Percentiles rank a stretch among this genome's conserved stretches.
phyloP scores from a whole-genome alignment of 2,329 filamentous ascomycete species.

The Microcyclospora tardicrescens region DNA sequence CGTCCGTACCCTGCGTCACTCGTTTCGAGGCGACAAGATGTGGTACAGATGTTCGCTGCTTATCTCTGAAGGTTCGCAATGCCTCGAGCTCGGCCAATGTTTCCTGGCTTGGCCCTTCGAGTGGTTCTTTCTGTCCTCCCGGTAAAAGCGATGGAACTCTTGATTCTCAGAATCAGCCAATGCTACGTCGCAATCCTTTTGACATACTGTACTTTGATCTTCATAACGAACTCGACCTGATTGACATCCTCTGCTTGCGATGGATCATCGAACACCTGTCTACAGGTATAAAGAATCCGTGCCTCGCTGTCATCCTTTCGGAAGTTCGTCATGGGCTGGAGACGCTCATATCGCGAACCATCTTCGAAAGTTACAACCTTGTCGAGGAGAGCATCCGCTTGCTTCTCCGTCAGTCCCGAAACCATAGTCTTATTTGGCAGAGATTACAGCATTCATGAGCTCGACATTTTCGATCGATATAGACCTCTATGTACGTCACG shows the following conservation, averaged over 20 bases:
- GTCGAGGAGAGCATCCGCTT: neutral
- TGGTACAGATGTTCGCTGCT: conserved; percentile 9
- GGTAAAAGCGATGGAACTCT: conserved; percentile 15
- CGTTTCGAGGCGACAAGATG: conserved; percentile 14
- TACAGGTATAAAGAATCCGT: conserved; percentile 17
- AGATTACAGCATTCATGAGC: no score
- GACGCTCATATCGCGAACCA: conserved; percentile 6
- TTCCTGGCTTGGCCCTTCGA: conserved; percentile 13
- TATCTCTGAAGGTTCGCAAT: conserved; percentile 11
- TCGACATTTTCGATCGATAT: no score
- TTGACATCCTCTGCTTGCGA: neutral
- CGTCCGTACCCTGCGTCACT: conserved; percentile 9
- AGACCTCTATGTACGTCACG: no score
- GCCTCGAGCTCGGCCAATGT: conserved; percentile 17
- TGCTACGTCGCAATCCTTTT: neutral
- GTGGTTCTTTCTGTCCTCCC: conserved; percentile 11
- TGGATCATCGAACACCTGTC: neutral
- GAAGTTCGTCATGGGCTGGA: conserved; percentile 19
- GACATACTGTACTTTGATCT: conserved; percentile 19
- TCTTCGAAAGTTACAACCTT: conserved; percentile 1
- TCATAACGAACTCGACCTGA: conserved; percentile 11
- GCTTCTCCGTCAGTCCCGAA: no score
- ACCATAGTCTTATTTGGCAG: no score
- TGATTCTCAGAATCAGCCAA: neutral
- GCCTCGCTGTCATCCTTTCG: conserved; percentile 19